A percentile compares a stretch with the other conserved stretches of the same genome.
These are phyloP conservation scores for Thozetella sp. DNA, from an alignment of 495 filamentous ascomycete genomes.

Conservation along the genomic window DNA sequence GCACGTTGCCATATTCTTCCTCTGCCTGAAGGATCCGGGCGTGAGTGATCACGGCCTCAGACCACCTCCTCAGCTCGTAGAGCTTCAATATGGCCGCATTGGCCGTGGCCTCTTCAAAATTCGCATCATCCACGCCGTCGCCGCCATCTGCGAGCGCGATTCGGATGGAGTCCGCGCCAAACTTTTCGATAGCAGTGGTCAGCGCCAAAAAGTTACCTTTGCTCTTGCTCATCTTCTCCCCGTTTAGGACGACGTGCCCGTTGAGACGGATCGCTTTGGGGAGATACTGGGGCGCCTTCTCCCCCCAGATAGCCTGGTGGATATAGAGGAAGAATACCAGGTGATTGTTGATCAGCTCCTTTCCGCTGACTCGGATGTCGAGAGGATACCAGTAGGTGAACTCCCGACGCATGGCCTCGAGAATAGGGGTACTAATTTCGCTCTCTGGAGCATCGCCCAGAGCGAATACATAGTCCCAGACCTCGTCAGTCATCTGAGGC, in stretches of 20 bases:
- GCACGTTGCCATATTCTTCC: conserved; percentile 46
- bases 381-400: conserved; percentile 95
- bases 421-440: conserved; percentile 64
- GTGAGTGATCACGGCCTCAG: conserved; percentile 67
- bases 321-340: conserved; percentile 93
- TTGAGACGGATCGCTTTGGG: conserved; percentile 78
- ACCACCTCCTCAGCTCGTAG: conserved; percentile 82
- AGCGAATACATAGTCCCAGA: conserved; percentile 88
- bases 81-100: conserved; percentile 82
- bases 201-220: conserved; percentile 92
- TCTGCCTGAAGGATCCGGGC: conserved; percentile 65
- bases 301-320: conserved; percentile 79
- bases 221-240: conserved; percentile 91
- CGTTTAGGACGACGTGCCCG: conserved; percentile 87
- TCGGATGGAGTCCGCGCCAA: conserved; percentile 83
- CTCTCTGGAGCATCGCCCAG: conserved; percentile 59
- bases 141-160: conserved; percentile 89
- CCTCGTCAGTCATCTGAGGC: conserved; percentile 82
- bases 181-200: conserved; percentile 77
- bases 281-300: conserved; percentile 62
- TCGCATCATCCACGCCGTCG: conserved; percentile 89
- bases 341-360: conserved; percentile 82
- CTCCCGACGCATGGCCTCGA: conserved; percentile 77
- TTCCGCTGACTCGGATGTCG: conserved; percentile 77
- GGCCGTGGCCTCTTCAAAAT: conserved; percentile 89